Base-by-base conservation (phyloP, 805 yeast genomes). In the Spathaspora sp. region DNA sequence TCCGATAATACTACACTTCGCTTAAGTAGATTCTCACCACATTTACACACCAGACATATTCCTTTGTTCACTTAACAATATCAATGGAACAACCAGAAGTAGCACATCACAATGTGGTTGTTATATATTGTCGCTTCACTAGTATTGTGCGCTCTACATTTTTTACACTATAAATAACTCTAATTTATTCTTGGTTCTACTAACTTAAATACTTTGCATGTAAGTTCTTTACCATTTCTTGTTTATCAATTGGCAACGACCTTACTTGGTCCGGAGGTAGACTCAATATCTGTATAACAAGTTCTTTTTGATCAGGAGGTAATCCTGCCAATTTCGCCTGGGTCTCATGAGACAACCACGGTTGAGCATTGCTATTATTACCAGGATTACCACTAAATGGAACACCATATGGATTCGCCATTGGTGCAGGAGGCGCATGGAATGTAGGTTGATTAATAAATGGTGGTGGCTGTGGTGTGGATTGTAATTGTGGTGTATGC, bases 271-370 rank as follows among this genome's bases (percentile, higher is more conserved):
- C 80, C 5, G 73, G 73, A 0, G 81, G 72, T 55, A 81, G 66
- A 46, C 76, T 68, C 53, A 81, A 68, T 11, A 81, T 82, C 62
- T 80, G 85, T 17, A 78, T 80, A 43, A 81, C 73, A 57, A 80
- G 67, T 50, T 75, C 73, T 26, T 87, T 86, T 64, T 85, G 87
- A 46, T 79, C 78, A 35, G 76, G 78, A 9, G 83, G 78, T 54
- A 86, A 66, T 26, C 70, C 67, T 18, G 76, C 65, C 42, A 85
- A 68, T 63, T 82, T 85, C 18, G 69, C 68, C 52, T 75, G 77
- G 3, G 86, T 75, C 49, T 68, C 67, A 44, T 71, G 72, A 42
- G 85, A 78, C 35, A 82, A 65, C 26, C 72, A 67, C 9, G 78
- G 64, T 83, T 83, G 80, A 35, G 52, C 48, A 29, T 14, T 55